Evolutionary conservation across 106 monocot genomes (phyloP), one percentile per base, ranked within the genome.

Genomic region (Dendrobium catenatum): DNA sequence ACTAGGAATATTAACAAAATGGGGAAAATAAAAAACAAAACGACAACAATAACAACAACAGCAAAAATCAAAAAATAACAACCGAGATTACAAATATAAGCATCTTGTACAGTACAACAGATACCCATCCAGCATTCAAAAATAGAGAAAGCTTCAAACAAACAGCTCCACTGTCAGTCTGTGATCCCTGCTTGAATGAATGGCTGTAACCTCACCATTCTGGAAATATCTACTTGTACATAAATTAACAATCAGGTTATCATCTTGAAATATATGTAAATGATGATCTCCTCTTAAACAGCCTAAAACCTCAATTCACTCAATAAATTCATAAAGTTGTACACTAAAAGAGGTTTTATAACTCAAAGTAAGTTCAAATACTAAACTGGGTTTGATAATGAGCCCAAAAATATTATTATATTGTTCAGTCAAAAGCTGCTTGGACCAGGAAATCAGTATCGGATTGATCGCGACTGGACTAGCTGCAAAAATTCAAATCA

Each of bases 141-240:
- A 72, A 15, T 11, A 72, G 72, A 72, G 72, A 72, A 33, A 72
- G 72, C 72, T 31, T 27, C 31, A 72, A 72, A 15, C 72, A 72
- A 72, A 27, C 19, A 72, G 15, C 72, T 72, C 72, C 72, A 27
- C 72, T 27, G 31, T 72, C 64, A 37, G 72, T 27, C 13, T 33
- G 72, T n/a, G 31, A 11, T 9, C 29, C 72, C 33, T 37, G 72
- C 33, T 31, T 51, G 51, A 51, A 51, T 37, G 72, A 72, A 72
- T 72, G 26, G 72, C 33, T 72, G 70, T 72, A 16, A 33, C 40
- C 72, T 33, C 72, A 72, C 26, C 33, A 37, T 72, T 33, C 33
- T 72, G 9, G 31, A 72, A 72, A 72, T 72, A 33, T 72, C 33
- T 72, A 31, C 33, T 33, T 4, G 15, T 37, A 27, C 13, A 27